A percentile compares a stretch with the other conserved stretches of the same genome.
Conservation (phyloP, 108 stramenopile genomes). For the Pseudonitzschia multistriata region DNA sequence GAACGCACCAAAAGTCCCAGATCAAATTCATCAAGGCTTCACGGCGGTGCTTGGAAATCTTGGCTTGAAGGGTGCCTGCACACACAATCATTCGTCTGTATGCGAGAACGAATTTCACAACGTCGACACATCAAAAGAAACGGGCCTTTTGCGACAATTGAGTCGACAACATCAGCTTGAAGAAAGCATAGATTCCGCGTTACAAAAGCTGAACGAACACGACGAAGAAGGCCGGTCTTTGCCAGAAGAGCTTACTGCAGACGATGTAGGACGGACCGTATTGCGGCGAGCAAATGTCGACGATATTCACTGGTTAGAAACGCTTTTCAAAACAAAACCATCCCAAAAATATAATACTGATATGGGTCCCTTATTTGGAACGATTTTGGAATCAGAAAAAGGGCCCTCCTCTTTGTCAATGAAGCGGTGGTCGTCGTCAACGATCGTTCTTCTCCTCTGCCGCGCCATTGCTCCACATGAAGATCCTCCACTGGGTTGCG, state of each 20-base stretch:
- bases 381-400: not conserved
- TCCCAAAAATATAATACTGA: not conserved
- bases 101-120: not conserved
- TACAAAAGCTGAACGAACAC: slow-evolving; percentile 51
- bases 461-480: slow-evolving; percentile 57
- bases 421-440: slow-evolving; percentile 30
- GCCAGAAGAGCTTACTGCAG: slow-evolving; percentile 41
- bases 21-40: slow-evolving; percentile 8
- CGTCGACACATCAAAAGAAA: not conserved
- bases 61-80: not conserved
- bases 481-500: slow-evolving; percentile 75
- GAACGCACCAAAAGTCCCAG: slow-evolving; percentile 13
- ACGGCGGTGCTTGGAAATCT: slow-evolving; percentile 1
- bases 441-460: slow-evolving; percentile 64
- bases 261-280: slow-evolving; percentile 61
- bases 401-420: not conserved
- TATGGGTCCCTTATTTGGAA: not conserved
- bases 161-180: slow-evolving; percentile 47
- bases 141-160: slow-evolving; percentile 19
- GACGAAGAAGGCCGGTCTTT: slow-evolving; percentile 60
- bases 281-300: slow-evolving; percentile 52
- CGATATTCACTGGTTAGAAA: slow-evolving; percentile 48
- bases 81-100: not conserved
- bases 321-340: slow-evolving; percentile 28
- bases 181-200: slow-evolving; percentile 32